Evolutionary conservation across 2,329 filamentous ascomycete species (phyloP), one percentile per base, ranked within the genome.

Genomic region (Calonectria pteridis): DNA sequence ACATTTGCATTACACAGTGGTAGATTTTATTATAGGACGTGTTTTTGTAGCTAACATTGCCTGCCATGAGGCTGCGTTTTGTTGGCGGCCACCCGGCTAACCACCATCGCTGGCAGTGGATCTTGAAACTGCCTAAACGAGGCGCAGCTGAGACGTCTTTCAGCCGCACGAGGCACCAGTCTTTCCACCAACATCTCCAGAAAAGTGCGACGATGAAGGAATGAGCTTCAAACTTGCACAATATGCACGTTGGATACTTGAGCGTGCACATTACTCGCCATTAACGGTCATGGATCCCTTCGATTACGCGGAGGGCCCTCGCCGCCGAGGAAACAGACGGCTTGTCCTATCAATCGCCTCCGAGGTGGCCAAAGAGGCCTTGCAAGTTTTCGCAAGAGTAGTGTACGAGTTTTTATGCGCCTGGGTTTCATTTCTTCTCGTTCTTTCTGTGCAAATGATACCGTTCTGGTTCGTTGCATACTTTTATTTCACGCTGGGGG

Each of bases 291-390:
- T 72, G 70, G 23, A 49, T n/a, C 14, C 55, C 5, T 35, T 64
- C 10, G 63, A 64, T 31, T 49, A 46, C 18, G 18, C 55, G 20
- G 64, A 68, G 20, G 33, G 23, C 35, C 50, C 43, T 43, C 59
- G 28, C 20, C 62, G 50, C 28, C 62, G 26, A 31, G 31, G n/a
- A 33, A 53, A 64, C 28, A 33, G 46, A 23, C 64, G 49, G 7
- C 28, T 72, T 35, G 16, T 67, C 23, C 9, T 63, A n/a, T 49
- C 64, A 33, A 72, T 72, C 11, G 46, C 43, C n/a, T 63, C 51
- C 9, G 70, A 72, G 26, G 70, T 33, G 23, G 55, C 55, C 16
- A 33, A 33, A 14, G 70, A 72, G 62, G 46, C 70, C 7, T 23
- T 64, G 3, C 37, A 33, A 7, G 20, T 55, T 28, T 6, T 72